These are phyloP conservation scores for Trypanosoma brucei DNA, from an alignment of 208 protist species.

Conservation along the genomic window DNA sequence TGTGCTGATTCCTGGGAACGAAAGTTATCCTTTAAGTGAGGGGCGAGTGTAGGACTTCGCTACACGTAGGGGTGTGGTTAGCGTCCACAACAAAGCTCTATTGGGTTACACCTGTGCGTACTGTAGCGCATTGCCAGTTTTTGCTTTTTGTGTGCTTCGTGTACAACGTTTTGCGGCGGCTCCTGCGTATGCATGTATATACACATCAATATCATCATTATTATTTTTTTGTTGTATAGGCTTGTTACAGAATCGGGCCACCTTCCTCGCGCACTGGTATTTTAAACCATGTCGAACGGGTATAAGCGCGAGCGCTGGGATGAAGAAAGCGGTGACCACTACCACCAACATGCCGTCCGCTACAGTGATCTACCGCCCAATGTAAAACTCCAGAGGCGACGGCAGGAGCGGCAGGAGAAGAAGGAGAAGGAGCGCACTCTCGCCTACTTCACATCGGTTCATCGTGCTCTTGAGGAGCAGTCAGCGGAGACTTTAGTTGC, in stretches of 20 bases:
- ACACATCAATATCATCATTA: background rate
- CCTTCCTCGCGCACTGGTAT: background rate
- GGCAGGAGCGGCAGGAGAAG: constrained; percentile 77
- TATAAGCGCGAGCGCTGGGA: background rate
- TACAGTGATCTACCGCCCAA: constrained; percentile 75
- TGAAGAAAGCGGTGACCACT: background rate
- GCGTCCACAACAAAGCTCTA: too few species aligned
- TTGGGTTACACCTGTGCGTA: too few species aligned
- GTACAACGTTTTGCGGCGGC: too few species aligned
- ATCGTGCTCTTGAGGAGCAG: constrained; percentile 64
- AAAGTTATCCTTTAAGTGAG: too few species aligned
- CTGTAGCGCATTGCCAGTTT: too few species aligned
- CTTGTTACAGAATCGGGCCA: background rate
- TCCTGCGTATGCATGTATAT: too few species aligned
- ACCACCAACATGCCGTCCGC: constrained; percentile 29
- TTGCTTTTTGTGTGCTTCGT: too few species aligned
- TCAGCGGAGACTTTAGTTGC: constrained; percentile 40
- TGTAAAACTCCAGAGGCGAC: constrained; percentile 57
- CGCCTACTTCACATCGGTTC: constrained; percentile 79
- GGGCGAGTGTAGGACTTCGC: too few species aligned
- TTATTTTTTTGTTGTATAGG: background rate
- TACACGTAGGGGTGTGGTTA: too few species aligned
- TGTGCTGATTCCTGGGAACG: too few species aligned
- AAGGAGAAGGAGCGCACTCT: constrained; percentile 85
- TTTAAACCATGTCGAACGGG: constrained; percentile 4